Evolutionary conservation across 768 basidiomycete genomes (phyloP), one percentile per base, ranked within the genome.

Genomic region (Mycena vulgaris): DNA sequence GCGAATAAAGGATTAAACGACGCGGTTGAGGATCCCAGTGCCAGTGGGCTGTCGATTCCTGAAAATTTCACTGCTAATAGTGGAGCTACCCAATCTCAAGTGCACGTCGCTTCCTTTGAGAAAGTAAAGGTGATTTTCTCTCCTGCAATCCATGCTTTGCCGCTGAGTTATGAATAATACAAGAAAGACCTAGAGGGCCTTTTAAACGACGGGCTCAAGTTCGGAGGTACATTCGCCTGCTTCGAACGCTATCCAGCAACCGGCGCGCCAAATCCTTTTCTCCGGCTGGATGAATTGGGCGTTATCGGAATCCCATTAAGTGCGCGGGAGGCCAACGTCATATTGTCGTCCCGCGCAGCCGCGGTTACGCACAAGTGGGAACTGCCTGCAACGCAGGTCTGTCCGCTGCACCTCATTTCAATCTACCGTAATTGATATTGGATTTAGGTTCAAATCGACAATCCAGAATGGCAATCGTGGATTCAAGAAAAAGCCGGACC

Each of bases 401-500:
- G 56, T 57, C 52, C 31, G 17, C 28, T 21, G 51, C 31, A 5
- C 5, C 30, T 35, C 16, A 11, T 45, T 7, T 9, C n/a, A 13
- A n/a, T 53, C 31, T 2, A 10, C 16, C 7, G 16, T 6, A 4
- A 31, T 30, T 19, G 6, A 13, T 23, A 13, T 39, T 40, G 2
- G 3, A 5, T 40, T 57, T 35, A 57, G 56, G 23, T 57, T 40
- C 56, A 40, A 19, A 0, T 57, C 37, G 56, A 57, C 37, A 57
- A 57, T 57, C 56, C 56, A 27, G 56, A 39, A 33, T 57, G 56
- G 37, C 37, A 57, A 23, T 37, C 5, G 5, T 57, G 56, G 56
- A 57, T 57, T 40, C n/a, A 19, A 57, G 16, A 57, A 27, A 57
- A 37, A 40, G 56, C 56, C 1, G 56, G 56, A n/a, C 56, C 56